Conservation (phyloP, 352 stramenopile species). For the Globisporangium cylindrosporum region DNA sequence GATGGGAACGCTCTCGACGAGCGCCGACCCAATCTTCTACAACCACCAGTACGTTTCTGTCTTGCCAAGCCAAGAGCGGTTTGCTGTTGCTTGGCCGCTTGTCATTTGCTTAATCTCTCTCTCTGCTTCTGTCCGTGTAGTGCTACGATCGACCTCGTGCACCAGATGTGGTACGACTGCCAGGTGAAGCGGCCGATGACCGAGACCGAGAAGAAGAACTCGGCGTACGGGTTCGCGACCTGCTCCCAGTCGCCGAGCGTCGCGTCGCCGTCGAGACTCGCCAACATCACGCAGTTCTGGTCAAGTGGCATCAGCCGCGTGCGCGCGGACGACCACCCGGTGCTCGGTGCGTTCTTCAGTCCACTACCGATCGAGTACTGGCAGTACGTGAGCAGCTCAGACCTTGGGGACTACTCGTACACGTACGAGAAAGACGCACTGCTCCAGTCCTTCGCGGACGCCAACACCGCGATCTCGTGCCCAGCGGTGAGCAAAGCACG, state of each 20-base stretch:
- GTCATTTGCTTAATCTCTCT: not conserved
- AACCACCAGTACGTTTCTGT: slow-evolving; percentile 59
- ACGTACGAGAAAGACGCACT: slow-evolving; percentile 55
- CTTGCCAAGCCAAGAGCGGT: not conserved
- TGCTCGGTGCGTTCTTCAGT: slow-evolving; percentile 44
- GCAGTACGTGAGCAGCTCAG: slow-evolving; percentile 44
- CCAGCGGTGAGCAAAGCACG: slow-evolving; percentile 3
- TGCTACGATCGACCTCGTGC: slow-evolving; percentile 54
- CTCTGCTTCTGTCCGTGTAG: slow-evolving; percentile 19
- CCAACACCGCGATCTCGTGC: slow-evolving; percentile 12
- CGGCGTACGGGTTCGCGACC: slow-evolving; percentile 43
- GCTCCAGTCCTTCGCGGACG: slow-evolving; percentile 22
- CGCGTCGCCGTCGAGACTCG: slow-evolving; percentile 29
- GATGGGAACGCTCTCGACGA: slow-evolving; percentile 44
- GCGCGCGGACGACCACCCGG: slow-evolving; percentile 39
- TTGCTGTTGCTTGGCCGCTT: too few species aligned
- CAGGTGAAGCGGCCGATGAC: slow-evolving; percentile 55
- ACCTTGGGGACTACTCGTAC: slow-evolving; percentile 60
- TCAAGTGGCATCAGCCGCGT: slow-evolving; percentile 20
- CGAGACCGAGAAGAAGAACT: slow-evolving; percentile 49
- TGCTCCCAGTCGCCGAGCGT: slow-evolving; percentile 25
- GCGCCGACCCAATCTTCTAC: slow-evolving; percentile 75
- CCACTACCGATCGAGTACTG: slow-evolving; percentile 60
- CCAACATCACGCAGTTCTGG: slow-evolving; percentile 56
- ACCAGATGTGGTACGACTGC: slow-evolving; percentile 66